Percentiles rank a stretch among this genome's conserved stretches.
Conservation (phyloP, 331 rosid genomes). For the Pyracantha coccinea region DNA sequence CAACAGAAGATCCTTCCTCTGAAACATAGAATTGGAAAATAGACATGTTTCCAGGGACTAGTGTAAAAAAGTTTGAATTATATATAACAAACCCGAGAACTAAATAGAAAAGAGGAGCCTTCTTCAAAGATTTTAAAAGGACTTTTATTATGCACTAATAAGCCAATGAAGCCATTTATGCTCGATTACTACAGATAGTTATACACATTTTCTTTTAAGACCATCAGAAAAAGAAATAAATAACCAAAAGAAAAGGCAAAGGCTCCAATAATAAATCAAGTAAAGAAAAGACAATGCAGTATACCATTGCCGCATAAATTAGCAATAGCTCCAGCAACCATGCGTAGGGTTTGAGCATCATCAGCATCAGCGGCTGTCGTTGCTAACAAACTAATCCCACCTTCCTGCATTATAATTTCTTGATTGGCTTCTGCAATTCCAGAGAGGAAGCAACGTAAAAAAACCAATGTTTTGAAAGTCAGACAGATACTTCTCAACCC, state of each 20-base stretch:
- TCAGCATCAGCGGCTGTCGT: conserved; percentile 94
- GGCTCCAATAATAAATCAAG: not conserved
- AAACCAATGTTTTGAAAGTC: not conserved
- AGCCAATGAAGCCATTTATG: not conserved
- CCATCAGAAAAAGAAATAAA: not conserved
- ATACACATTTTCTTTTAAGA: not conserved
- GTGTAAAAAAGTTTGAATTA: not conserved
- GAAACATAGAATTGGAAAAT: not conserved
- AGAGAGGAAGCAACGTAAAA: conserved; percentile 22
- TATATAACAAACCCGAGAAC: not conserved
- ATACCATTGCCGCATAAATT: conserved; percentile 96
- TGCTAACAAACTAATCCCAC: conserved; percentile 86
- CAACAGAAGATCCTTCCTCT: not conserved
- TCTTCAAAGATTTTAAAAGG: not conserved
- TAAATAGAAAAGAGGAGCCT: not conserved
- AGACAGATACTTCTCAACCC: not conserved
- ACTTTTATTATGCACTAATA: not conserved
- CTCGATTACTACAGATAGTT: not conserved
- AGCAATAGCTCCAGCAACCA: conserved; percentile 99
- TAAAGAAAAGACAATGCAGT: not conserved
- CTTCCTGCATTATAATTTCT: conserved; percentile 86
- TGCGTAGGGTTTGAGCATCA: conserved; percentile 97
- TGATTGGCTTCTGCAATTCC: conserved; percentile 79
- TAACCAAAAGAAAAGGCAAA: not conserved
- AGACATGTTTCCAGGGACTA: not conserved